phyloP scores from a whole-genome alignment of 225 moss, liverwort and hornwort species.

The Polytrichum commune region DNA sequence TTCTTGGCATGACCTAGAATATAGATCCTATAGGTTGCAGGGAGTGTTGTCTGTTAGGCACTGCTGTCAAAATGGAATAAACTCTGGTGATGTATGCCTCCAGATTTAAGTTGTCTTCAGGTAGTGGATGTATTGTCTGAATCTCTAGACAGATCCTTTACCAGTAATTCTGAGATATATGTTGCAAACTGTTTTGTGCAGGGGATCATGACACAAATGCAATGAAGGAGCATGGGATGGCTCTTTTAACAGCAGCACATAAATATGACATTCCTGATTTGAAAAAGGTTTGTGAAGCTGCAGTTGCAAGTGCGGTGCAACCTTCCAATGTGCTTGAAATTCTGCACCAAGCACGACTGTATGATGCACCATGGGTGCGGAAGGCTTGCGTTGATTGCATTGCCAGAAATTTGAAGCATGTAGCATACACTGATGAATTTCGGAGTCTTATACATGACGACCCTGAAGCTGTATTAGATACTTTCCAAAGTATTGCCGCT shows the following conservation, averaged over 20 bases:
- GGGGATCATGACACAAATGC: conserved; percentile 66
- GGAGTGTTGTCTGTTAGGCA: too few relatives aligned
- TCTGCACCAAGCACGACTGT: conserved; percentile 69
- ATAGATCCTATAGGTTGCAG: too few relatives aligned
- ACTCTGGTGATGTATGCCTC: too few relatives aligned
- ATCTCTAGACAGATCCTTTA: not conserved
- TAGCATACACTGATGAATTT: conserved; percentile 60
- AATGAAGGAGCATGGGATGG: conserved; percentile 77
- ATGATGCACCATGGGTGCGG: conserved; percentile 62
- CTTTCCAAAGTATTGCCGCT: conserved; percentile 53
- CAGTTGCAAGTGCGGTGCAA: conserved; percentile 55
- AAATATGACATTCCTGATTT: conserved; percentile 75
- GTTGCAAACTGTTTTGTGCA: conserved; percentile 20
- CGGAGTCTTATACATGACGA: conserved; percentile 65
- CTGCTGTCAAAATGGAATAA: too few relatives aligned
- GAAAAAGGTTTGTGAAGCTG: conserved; percentile 63
- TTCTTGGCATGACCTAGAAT: too few relatives aligned
- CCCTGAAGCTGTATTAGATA: conserved; percentile 62
- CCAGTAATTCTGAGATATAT: conserved; percentile 4
- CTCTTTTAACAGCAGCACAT: conserved; percentile 65
- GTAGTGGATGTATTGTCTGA: too few relatives aligned
- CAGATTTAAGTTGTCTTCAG: too few relatives aligned
- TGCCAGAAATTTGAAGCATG: conserved; percentile 61
- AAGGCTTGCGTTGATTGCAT: conserved; percentile 67
- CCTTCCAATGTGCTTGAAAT: conserved; percentile 65